A percentile compares a stretch with the other conserved stretches of the same genome.
These are phyloP conservation scores for Corylus heterophylla DNA, from an alignment of 306 rosid genomes.

Conservation along the genomic window DNA sequence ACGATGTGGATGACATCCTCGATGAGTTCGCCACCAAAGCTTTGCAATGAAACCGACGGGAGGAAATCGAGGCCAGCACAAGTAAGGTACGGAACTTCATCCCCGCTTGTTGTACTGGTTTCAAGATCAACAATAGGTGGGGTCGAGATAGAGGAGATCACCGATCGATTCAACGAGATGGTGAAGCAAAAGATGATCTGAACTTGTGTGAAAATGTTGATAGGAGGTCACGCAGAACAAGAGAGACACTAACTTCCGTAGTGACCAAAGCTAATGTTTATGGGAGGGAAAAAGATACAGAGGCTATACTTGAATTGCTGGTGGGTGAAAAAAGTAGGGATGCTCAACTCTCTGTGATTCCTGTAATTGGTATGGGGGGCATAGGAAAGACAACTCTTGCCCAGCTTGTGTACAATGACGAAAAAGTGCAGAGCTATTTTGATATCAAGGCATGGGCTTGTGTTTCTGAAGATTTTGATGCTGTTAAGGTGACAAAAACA, in stretches of 20 bases:
- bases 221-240: not conserved
- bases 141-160: not conserved
- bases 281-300: conserved; percentile 20
- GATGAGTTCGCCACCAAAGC: conserved; percentile 15
- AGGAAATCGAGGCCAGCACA: not conserved
- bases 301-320: not conserved
- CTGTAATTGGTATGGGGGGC: too few relatives aligned
- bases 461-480: too few relatives aligned
- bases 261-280: not conserved
- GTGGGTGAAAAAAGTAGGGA: not conserved
- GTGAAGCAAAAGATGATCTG: not conserved
- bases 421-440: too few relatives aligned
- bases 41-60: not conserved
- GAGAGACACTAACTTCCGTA: not conserved
- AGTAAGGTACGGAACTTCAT: not conserved
- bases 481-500: not conserved
- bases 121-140: not conserved
- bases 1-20: conserved; percentile 19
- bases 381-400: too few relatives aligned
- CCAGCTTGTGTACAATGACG: too few relatives aligned
- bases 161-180: too few relatives aligned
- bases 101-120: not conserved
- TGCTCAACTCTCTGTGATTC: not conserved
- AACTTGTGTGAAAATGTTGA: not conserved
- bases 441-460: too few relatives aligned